These are phyloP conservation scores for Protostelium mycophagum DNA, from an alignment of 78 protist genomes.

Conservation along the genomic window DNA sequence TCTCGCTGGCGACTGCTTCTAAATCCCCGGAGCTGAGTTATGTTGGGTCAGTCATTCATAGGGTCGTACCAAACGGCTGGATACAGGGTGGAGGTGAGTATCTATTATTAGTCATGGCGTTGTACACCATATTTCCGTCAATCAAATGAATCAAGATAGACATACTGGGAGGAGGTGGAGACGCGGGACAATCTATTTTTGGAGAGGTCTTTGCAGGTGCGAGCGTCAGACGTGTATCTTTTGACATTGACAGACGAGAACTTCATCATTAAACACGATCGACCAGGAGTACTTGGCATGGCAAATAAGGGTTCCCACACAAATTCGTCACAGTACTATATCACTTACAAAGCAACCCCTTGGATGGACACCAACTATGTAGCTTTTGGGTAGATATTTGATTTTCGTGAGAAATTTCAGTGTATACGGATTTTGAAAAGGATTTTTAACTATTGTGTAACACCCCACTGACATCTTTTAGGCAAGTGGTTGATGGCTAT, in stretches of 20 bases:
- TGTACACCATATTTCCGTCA: too few species aligned
- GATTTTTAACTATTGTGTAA: too few species aligned
- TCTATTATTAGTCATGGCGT: not conserved
- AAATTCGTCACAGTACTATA: slow-evolving; percentile 1
- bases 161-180: not conserved
- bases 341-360: not conserved
- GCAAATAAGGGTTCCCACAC: slow-evolving; percentile 74
- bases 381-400: not conserved
- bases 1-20: not conserved
- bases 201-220: not conserved
- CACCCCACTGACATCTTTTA: too few species aligned
- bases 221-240: not conserved
- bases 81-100: not conserved
- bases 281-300: slow-evolving; percentile 86
- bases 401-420: not conserved
- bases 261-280: slow-evolving; percentile 82
- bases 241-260: slow-evolving; percentile 77
- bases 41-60: not conserved
- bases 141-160: not conserved
- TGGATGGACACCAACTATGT: slow-evolving; percentile 2
- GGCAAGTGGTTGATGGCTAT: not conserved
- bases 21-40: not conserved
- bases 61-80: slow-evolving; percentile 2
- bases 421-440: too few species aligned
- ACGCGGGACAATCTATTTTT: not conserved